Base-by-base conservation (phyloP, 257 asterid genomes). In the Plantago major region DNA sequence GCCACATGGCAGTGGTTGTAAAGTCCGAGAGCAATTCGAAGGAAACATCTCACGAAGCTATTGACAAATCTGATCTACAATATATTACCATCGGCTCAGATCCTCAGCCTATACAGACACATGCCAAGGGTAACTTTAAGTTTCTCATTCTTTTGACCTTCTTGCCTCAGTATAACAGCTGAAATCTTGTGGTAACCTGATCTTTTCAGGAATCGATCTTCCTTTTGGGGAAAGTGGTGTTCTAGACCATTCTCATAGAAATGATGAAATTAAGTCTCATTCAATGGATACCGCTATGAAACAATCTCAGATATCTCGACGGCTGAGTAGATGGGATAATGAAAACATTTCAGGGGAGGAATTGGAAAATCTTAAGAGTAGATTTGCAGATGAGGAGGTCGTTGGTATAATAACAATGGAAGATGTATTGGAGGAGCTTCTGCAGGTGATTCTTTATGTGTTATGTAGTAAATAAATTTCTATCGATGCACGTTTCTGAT, bases 391-490 rank as follows among this genome's bases (percentile, higher is more conserved):
- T 46, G 88, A 81, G 68, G 90, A 75, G 69, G 82, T 75, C 11
- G 55, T 73, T 14, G 95, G 95, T 0, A 77, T 86, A 48, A 83
- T 86, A 45, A 83, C 95, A 28, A 86, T 83, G 95, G 95, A 83
- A 69, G 95, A 83, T 62, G 95, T 83, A 15, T 65, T 86, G 28
- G 95, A 83, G 70, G 78, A 86, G 60, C 76, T 83, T 70, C 74
- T 86, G 30, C 95, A 79, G 87, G 93, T 81, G 51, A 66, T 11
- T n/a, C 42, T 40, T 40, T 30, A 13, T 18, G 19, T 11, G 11
- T 40, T n/a, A 4, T 42, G 18, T 18, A 3, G 9, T 28, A 3
- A 4, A 1, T 30, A 26, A 48, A 10, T 10, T 30, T 17, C 7
- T 59, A 22, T 28, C 6, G 11, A 9, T 43, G 12, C 9, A 46